Evolutionary conservation across 176 grass and related monocot genomes (phyloP), one percentile per base, ranked within the genome.

Genomic region (Oryza officinalis): DNA sequence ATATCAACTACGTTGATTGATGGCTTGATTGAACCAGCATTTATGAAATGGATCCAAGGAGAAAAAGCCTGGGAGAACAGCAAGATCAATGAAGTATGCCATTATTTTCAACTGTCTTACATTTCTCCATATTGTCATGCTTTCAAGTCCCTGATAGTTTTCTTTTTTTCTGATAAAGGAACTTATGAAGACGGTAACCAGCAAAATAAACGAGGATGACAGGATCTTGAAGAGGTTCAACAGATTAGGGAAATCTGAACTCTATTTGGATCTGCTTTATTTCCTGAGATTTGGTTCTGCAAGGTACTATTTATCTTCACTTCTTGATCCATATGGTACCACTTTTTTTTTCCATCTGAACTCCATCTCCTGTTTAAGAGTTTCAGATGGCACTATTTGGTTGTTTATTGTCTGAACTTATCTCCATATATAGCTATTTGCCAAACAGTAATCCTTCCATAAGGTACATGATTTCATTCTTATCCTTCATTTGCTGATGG

Each of bases 241-340:
- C 83, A 93, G 87, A 89, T 82, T 85, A 8, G 93, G 96, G 68
- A 98, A 98, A 78, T 69, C 77, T 61, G 91, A 96, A 65, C 87
- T 98, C 13, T 98, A 98, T 81, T 85, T 90, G 17, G 84, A 96
- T 81, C 54, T 95, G 32, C 44, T 98, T 22, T 96, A 89, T 89
- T 90, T 95, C 76, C 63, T 98, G 72, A 93, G 81, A 94, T 98
- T 98, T 90, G 89, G 91, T 87, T 94, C 73, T 85, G 82, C 83
- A 59, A 98, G 93, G 96, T 98, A 94, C 66, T 85, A 57, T 47
- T 26, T 25, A 13, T 41, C 61, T 22, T 15, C 2, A 40, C 66
- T 87, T 32, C 15, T 65, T 52, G 61, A 72, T 77, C 18, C 26
- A 57, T 71, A 65, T 67, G 64, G 31, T 9, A 67, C 41, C 5